These are phyloP conservation scores for Trichoderma cornu-damae DNA, from an alignment of 2,329 filamentous ascomycete genomes.

Conservation along the genomic window DNA sequence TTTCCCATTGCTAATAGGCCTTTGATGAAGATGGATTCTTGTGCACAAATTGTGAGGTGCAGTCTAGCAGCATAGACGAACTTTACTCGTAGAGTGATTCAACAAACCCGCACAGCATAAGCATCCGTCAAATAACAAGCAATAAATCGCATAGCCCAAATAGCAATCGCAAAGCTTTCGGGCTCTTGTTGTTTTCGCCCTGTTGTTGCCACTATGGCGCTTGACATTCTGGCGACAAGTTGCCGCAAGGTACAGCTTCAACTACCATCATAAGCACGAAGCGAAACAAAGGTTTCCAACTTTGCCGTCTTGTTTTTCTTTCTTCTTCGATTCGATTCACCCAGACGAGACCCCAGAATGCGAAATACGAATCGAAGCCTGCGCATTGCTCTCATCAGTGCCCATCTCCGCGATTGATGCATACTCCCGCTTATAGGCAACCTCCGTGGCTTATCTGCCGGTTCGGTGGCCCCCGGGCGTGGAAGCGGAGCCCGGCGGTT, in stretches of 20 bases:
- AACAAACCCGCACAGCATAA: background rate
- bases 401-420: background rate
- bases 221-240: background rate
- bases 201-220: background rate
- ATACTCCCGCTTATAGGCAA: conserved; percentile 14
- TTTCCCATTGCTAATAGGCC: conserved; percentile 3
- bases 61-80: background rate
- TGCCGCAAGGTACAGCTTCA: background rate
- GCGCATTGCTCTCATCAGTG: no score
- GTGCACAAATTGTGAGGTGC: background rate
- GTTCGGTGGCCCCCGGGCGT: conserved; percentile 12
- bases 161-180: background rate
- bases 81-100: background rate
- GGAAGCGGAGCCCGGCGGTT: conserved; percentile 1
- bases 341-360: no score
- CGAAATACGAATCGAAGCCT: background rate
- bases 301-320: no score
- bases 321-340: no score
- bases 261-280: background rate
- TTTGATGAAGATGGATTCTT: background rate
- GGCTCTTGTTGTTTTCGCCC: background rate
- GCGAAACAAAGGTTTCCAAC: no score
- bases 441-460: conserved; percentile 1
- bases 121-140: background rate
- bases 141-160: background rate